These are phyloP conservation scores for Lasiodiplodia citricola DNA, from an alignment of 2,329 filamentous ascomycete genomes.

Conservation along the genomic window DNA sequence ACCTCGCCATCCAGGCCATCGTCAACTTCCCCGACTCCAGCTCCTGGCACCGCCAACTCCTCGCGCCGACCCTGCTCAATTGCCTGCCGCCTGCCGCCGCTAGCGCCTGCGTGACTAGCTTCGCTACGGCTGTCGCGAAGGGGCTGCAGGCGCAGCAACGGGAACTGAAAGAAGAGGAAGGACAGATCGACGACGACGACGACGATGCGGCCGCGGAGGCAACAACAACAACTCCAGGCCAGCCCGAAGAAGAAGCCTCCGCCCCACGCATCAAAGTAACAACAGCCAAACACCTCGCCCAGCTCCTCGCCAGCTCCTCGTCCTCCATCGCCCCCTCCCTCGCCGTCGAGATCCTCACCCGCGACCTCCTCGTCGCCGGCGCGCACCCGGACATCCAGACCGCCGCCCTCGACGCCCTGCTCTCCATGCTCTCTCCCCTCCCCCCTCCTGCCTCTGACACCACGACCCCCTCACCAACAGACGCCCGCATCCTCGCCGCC, in stretches of 20 bases:
- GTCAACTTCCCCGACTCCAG: conserved; percentile 44
- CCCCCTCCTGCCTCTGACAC: neutral
- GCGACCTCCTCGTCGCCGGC: conserved; percentile 35
- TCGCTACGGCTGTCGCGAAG: conserved; percentile 39
- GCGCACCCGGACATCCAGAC: conserved; percentile 47
- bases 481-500: conserved; percentile 30
- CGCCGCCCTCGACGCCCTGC: conserved; percentile 41
- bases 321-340: conserved; percentile 40
- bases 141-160: conserved; percentile 21
- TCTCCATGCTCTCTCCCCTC: conserved; percentile 34
- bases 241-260: no score
- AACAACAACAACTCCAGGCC: neutral
- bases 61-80: conserved; percentile 40
- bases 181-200: conserved; percentile 32
- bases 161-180: neutral
- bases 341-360: conserved; percentile 38
- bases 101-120: conserved; percentile 34
- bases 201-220: conserved; percentile 26
- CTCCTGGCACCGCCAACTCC: conserved; percentile 49
- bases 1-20: conserved; percentile 38
- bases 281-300: conserved; percentile 50
- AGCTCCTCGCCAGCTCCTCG: conserved; percentile 40
- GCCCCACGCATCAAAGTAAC: conserved; percentile 44
- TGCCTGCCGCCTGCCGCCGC: conserved; percentile 40
- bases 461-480: conserved; percentile 23